A percentile compares a stretch with the other conserved stretches of the same genome.
Conservation (phyloP, 257 asterid species). For the Avicennia marina region DNA sequence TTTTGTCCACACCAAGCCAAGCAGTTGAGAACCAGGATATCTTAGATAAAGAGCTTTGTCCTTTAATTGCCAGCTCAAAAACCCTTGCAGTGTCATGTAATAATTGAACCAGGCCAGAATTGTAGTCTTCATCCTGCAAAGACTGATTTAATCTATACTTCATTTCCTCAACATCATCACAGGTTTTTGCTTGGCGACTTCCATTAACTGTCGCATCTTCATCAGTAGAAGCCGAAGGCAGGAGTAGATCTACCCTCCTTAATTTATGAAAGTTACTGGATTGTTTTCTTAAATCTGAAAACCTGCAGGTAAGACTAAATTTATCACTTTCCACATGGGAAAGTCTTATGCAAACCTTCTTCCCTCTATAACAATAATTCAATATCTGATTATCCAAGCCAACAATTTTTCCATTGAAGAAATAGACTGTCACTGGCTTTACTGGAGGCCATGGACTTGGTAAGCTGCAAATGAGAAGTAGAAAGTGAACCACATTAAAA, state of each 20-base stretch:
- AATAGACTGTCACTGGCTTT: constrained; percentile 40
- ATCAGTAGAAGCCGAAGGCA: constrained; percentile 76
- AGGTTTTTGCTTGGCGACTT: constrained; percentile 46
- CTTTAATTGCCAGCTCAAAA: constrained; percentile 79
- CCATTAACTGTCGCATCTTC: constrained; percentile 85
- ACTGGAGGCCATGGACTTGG: constrained; percentile 45
- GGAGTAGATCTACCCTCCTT: constrained; percentile 39
- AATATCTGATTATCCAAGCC: constrained; percentile 36
- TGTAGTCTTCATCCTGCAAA: constrained; percentile 66
- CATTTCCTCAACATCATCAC: constrained; percentile 54
- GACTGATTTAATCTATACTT: constrained; percentile 64
- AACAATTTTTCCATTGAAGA: constrained; percentile 32
- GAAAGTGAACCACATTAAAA: constrained; percentile 26
- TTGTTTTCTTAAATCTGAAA: constrained; percentile 32
- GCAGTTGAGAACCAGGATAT: constrained; percentile 81
- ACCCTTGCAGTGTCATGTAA: constrained; percentile 95
- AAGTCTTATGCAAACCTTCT: constrained; percentile 41
- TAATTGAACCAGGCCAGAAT: constrained; percentile 72
- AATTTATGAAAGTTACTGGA: constrained; percentile 32
- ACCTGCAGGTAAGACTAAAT: constrained; percentile 28
- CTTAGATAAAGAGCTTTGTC: constrained; percentile 58
- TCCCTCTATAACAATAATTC: constrained; percentile 38
- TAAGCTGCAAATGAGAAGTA: constrained; percentile 52
- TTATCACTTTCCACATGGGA: constrained; percentile 33
- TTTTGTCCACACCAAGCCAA: constrained; percentile 87